Conservation (phyloP, 345 rosid species). For the Salix arbutifolia region DNA sequence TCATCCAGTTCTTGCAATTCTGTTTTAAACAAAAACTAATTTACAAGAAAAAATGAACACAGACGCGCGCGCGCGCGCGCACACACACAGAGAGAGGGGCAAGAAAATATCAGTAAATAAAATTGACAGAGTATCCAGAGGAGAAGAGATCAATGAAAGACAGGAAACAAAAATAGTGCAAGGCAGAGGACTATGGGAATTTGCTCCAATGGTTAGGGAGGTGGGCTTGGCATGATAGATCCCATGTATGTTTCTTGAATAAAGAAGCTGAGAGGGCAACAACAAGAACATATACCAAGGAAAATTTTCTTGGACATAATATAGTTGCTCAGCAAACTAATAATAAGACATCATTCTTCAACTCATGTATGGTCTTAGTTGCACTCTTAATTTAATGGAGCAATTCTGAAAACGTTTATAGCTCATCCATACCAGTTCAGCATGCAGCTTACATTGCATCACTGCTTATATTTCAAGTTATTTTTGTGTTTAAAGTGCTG, state of each 20-base stretch:
- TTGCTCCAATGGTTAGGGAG: too few species aligned
- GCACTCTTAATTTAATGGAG: not conserved
- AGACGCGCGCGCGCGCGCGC: too few species aligned
- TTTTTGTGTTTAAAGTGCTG: too few species aligned
- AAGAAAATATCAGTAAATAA: not conserved
- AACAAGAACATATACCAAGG: not conserved
- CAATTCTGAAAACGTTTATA: not conserved
- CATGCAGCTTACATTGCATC: not conserved
- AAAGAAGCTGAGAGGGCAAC: not conserved
- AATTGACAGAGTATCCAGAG: too few species aligned
- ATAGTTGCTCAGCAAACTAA: not conserved
- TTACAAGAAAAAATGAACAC: slow-evolving; percentile 1
- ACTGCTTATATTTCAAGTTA: too few species aligned
- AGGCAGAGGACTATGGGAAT: too few species aligned
- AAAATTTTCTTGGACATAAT: not conserved
- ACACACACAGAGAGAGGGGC: not conserved
- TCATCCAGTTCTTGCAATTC: slow-evolving; percentile 69
- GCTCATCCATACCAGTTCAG: not conserved
- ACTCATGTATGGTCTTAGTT: not conserved
- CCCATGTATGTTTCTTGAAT: not conserved
- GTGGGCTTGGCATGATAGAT: not conserved
- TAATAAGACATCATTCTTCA: not conserved
- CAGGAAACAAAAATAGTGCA: too few species aligned
- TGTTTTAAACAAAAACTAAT: slow-evolving; percentile 32
- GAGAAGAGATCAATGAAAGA: too few species aligned